A percentile compares a stretch with the other conserved stretches of the same genome.
phyloP scores from a whole-genome alignment of 2,329 filamentous ascomycete genomes.

The Arthroderma sp. region DNA sequence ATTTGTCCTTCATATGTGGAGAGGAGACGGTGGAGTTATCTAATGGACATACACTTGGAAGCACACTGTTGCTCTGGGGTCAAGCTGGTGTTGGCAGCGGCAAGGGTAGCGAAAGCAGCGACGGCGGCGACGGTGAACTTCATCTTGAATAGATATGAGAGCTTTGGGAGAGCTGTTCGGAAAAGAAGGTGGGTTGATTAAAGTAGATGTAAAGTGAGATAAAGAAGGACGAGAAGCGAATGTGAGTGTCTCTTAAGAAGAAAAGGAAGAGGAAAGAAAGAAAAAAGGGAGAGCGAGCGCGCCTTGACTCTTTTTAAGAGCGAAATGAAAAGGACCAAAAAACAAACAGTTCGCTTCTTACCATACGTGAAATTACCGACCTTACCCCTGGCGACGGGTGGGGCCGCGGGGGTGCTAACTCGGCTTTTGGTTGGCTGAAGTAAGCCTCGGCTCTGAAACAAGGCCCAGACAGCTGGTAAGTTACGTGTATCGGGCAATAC shows the following conservation, averaged over 20 bases:
- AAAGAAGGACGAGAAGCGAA: conserved; percentile 5
- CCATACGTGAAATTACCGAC: not conserved
- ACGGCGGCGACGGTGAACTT: conserved; percentile 29
- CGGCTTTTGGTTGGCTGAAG: not conserved
- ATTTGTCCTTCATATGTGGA: not conserved
- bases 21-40: not conserved
- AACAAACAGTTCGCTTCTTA: not conserved
- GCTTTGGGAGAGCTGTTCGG: not conserved
- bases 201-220: not conserved
- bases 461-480: not conserved
- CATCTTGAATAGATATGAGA: conserved; percentile 21
- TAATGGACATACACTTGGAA: conserved; percentile 25
- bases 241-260: not conserved
- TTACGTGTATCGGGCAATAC: not conserved
- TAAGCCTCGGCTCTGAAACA: not conserved
- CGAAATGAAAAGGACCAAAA: not conserved
- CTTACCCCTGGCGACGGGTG: not conserved
- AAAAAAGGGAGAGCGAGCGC: not conserved
- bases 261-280: not conserved
- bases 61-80: conserved; percentile 26
- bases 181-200: not conserved
- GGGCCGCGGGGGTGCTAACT: not conserved
- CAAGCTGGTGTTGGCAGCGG: conserved; percentile 30
- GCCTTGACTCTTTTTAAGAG: no score
- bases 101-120: conserved; percentile 33